A percentile compares a stretch with the other conserved stretches of the same genome.
Conservation (phyloP, 768 basidiomycete species). For the Paxillus rubicundulus region DNA sequence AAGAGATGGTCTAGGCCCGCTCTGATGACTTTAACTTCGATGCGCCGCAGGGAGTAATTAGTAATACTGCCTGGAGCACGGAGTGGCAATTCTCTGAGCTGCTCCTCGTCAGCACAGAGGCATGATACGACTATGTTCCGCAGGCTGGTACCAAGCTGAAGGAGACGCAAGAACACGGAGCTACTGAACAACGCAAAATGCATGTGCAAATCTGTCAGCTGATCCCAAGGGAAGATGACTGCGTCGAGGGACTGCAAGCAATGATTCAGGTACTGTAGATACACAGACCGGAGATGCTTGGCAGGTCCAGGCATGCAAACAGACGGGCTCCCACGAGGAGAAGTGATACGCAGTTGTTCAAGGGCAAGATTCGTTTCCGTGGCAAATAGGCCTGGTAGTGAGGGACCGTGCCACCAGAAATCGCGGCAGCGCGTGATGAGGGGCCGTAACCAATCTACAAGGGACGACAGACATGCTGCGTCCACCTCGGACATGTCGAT, state of each 20-base stretch:
- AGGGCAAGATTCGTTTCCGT: slow-evolving; percentile 4
- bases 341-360: slow-evolving; percentile 21
- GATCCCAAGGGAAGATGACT: slow-evolving; percentile 27
- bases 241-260: slow-evolving; percentile 23
- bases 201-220: slow-evolving; percentile 24
- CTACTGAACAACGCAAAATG: slow-evolving; percentile 27
- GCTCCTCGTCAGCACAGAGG: slow-evolving; percentile 20
- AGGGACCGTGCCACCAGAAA: slow-evolving; percentile 34
- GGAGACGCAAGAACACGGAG: slow-evolving; percentile 20
- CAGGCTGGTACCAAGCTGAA: slow-evolving; percentile 21
- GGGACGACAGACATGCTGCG: background rate
- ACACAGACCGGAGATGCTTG: slow-evolving; percentile 16
- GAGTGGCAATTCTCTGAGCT: slow-evolving; percentile 7
- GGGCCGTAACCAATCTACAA: slow-evolving; percentile 22
- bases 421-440: slow-evolving; percentile 23
- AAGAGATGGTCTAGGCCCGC: slow-evolving; percentile 23
- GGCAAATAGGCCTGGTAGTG: slow-evolving; percentile 18
- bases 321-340: slow-evolving; percentile 10
- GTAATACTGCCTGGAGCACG: slow-evolving; percentile 13
- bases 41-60: slow-evolving; percentile 16
- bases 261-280: slow-evolving; percentile 18
- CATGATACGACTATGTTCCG: slow-evolving; percentile 22
- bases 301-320: slow-evolving; percentile 17
- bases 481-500: slow-evolving; percentile 11
- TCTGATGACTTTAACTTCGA: slow-evolving; percentile 31